Conservation (phyloP, 2,329 filamentous ascomycete genomes). For the Alternaria arborescens region DNA sequence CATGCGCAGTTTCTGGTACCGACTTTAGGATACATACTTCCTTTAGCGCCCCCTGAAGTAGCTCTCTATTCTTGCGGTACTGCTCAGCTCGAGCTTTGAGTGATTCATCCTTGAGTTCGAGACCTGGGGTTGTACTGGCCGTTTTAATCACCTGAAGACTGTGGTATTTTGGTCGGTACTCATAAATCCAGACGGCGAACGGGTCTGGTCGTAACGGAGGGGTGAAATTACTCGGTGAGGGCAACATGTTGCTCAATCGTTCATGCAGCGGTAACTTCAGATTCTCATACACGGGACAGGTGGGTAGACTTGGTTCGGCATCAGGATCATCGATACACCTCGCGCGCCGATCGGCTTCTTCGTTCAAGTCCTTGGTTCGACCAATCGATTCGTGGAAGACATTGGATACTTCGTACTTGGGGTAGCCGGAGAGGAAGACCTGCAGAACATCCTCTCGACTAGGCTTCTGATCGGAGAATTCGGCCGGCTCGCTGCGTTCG, state of each 20-base stretch:
- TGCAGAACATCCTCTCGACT: background rate
- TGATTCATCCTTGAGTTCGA: background rate
- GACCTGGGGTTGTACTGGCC: background rate
- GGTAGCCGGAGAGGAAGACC: background rate
- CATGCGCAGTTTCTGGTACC: background rate
- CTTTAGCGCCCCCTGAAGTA: background rate
- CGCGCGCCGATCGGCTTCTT: background rate
- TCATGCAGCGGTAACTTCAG: background rate
- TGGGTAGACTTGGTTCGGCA: background rate
- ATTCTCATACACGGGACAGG: background rate
- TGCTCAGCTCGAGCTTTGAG: background rate
- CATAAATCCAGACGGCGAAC: background rate
- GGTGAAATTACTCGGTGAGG: conserved; percentile 1
- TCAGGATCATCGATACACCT: background rate
- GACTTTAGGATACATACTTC: background rate
- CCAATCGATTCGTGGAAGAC: background rate
- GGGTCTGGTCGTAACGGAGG: background rate
- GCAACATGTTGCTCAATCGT: background rate
- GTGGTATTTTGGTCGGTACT: conserved; percentile 1
- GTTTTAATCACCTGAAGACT: background rate
- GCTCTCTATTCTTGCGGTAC: background rate
- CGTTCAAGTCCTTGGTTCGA: background rate
- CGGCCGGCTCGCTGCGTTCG: background rate
- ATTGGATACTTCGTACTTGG: background rate
- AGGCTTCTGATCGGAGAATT: background rate